Percentiles rank a stretch among this genome's conserved stretches.
These are phyloP conservation scores for Mucor velutinosus DNA, from an alignment of 371 early-diverging fungal genomes.

Conservation along the genomic window DNA sequence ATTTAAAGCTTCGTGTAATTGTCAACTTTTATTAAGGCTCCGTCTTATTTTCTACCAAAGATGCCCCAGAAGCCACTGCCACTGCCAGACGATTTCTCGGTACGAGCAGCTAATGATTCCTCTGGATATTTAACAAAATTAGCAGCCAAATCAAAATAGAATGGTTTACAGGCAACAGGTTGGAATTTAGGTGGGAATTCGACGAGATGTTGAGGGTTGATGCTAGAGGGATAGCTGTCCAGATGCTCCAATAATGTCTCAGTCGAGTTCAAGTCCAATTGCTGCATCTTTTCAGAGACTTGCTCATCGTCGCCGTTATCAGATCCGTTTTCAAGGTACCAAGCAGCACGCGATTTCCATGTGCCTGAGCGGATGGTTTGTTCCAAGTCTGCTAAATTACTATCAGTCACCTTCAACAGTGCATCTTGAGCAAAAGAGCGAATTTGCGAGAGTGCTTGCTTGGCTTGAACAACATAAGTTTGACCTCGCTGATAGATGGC, in stretches of 20 bases:
- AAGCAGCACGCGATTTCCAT: constrained; percentile 62
- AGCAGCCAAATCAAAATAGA: constrained; percentile 82
- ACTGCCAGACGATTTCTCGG: constrained; percentile 25
- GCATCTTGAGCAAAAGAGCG: constrained; percentile 34
- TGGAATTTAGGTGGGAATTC: constrained; percentile 71
- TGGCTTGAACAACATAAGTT: constrained; percentile 55
- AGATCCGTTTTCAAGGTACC: constrained; percentile 53
- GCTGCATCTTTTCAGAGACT: constrained; percentile 42
- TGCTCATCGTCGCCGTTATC: constrained; percentile 32
- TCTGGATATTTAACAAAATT: constrained; percentile 71
- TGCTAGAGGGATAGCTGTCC: constrained; percentile 50
- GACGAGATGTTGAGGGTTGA: constrained; percentile 49
- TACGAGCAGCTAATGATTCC: constrained; percentile 27
- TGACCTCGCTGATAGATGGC: constrained; percentile 68
- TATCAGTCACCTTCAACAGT: constrained; percentile 42
- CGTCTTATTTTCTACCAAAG: constrained; percentile 33
- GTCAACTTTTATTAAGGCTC: background rate
- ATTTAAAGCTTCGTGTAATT: background rate
- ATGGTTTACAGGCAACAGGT: constrained; percentile 75
- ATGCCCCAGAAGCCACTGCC: constrained; percentile 31
- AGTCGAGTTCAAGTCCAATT: constrained; percentile 44
- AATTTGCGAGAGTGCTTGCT: constrained; percentile 39
- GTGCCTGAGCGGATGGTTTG: constrained; percentile 52
- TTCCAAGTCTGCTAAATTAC: constrained; percentile 50
- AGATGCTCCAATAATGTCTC: constrained; percentile 49